These are phyloP conservation scores for Vigna radiata DNA, from an alignment of 306 rosid genomes.

Conservation along the genomic window DNA sequence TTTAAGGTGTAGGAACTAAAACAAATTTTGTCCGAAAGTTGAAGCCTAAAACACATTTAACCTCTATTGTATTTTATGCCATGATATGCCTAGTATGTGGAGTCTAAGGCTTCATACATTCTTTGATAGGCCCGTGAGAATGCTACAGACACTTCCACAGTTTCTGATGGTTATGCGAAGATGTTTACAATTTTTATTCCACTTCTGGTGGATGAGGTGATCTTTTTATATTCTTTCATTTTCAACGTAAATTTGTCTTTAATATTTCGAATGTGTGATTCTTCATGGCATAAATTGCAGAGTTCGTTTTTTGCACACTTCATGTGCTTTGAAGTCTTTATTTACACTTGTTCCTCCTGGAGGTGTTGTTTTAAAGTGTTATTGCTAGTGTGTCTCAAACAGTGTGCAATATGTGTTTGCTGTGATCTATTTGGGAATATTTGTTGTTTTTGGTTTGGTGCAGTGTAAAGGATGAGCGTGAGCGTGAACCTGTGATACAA, in stretches of 20 bases:
- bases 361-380: conserved; percentile 53
- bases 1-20: background rate
- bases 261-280: conserved; percentile 43
- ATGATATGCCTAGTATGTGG: conserved; percentile 8
- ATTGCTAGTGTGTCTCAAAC: too few relatives aligned
- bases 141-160: conserved; percentile 91
- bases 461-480: too few relatives aligned
- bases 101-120: conserved; percentile 38
- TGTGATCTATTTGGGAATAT: too few relatives aligned
- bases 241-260: conserved; percentile 9
- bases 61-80: conserved; percentile 11
- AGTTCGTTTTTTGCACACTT: conserved; percentile 99
- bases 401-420: too few relatives aligned
- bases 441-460: too few relatives aligned
- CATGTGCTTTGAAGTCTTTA: conserved; percentile 99
- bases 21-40: background rate
- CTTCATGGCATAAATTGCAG: conserved; percentile 60
- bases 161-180: conserved; percentile 96
- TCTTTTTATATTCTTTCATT: conserved; percentile 38
- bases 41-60: background rate
- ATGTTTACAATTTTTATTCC: conserved; percentile 98
- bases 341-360: conserved; percentile 97
- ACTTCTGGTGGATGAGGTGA: conserved; percentile 97
- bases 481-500: too few relatives aligned
- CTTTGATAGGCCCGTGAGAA: conserved; percentile 90